Evolutionary conservation across 2,329 filamentous ascomycete species (phyloP), one percentile per base, ranked within the genome.

Genomic region (Ambrosiella beaveri): DNA sequence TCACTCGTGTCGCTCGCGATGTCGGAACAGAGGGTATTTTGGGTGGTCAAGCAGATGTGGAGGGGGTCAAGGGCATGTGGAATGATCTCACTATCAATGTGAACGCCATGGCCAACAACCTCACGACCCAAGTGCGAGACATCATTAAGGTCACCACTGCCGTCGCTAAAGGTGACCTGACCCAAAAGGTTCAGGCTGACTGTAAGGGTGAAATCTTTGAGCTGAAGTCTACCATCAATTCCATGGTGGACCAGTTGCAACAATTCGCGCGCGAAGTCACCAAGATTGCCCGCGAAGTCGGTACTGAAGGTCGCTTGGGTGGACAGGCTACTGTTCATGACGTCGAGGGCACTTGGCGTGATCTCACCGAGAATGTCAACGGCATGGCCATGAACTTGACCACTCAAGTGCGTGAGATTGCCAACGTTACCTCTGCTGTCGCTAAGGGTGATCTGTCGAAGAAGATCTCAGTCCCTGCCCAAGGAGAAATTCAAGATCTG

Each of bases 371-470:
- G 67, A 90, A 90, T 63, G 91, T 98, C 71, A 98, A 98, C 71
- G 86, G 90, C 64, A 97, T 98, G 91, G 91, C 91, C 67, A 94
- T 93, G 78, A 98, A 97, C 69, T 74, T 98, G 65, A 97, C 91
- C 2, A 95, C 93, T 4, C 91, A 98, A 74, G 93, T 98, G 68
- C 85, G 91, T 73, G 90, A 96, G 71, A 98, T 98, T 65, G 93
- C 91, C 62, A 88, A 91, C 66, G 93, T 98, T 61, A 97, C 91
- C 2, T 95, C 90, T 1, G 91, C 91, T 60, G 91, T 98, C 62
- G 91, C 91, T 56, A 87, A 86, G 69, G 91, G 91, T 66, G 91
- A 98, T 71, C 75, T 98, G 62, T 95, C 88, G 62, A 88, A 93
- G 73, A 97, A 96, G 75, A 96, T 98, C 67, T 86, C 88, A 62